Evolutionary conservation across 2,329 filamentous ascomycete species (phyloP), one percentile per base, ranked within the genome.

Genomic region (Venturia pyrina): DNA sequence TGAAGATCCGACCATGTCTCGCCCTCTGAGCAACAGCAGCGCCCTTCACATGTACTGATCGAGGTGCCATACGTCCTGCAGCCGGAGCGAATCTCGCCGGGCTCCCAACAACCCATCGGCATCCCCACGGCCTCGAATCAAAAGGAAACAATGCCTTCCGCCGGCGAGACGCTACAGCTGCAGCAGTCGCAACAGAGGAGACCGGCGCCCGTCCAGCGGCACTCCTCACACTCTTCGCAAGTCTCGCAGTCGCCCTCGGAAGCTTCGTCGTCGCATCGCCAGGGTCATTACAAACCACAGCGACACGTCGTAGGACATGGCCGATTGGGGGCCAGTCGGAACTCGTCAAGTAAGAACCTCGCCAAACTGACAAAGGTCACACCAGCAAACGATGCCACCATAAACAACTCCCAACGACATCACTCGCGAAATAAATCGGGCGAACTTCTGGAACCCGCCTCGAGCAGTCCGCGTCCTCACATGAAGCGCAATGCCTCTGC

Each of bases 401-500:
- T 24, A 15, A 40, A 15, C 10, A 28, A 71, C 53, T 70, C 67
- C 65, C 68, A 70, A 7, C 67, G 53, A 65, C 65, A 37, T 73
- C 73, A 69, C 73, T 17, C 76, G 63, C 75, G 76, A 69, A 72
- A 73, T 32, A 72, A 72, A 65, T 78, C 76, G 34, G 75, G 75
- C 68, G 66, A 63, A 46, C 73, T 73, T 2, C 73, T 73, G 66
- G 73, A 75, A 3, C 68, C 73, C 10, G 46, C 65, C 15, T 43
- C 61, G 50, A 75, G 70, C 72, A 76, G 74, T 68, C 75, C 75
- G 48, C 75, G 75, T 13, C 76, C 76, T 13, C 24, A 37, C 40
- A 68, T 71, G 67, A 78, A 78, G 73, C 77, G 77, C 70, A 78
- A 78, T 74, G 74, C 75, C 21, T 78, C 76, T 40, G 74, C 75